phyloP scores from a whole-genome alignment of 352 stramenopile species.

The Globisporangium cederbergense region DNA sequence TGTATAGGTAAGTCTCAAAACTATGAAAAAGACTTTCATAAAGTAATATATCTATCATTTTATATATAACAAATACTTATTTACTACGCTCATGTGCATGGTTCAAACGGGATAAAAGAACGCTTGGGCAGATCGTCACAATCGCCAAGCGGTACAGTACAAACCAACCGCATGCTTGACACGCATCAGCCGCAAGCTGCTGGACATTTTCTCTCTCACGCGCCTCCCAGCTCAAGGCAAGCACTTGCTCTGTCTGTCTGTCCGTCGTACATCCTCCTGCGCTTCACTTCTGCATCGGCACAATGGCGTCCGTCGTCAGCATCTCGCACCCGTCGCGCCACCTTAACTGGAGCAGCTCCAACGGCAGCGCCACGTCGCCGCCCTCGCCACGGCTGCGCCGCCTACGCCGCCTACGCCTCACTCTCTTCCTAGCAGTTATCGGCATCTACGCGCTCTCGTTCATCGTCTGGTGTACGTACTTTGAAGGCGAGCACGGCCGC shows the following conservation, averaged over 20 bases:
- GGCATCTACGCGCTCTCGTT: slow-evolving; percentile 19
- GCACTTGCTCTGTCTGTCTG: no score
- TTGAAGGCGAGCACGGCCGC: slow-evolving; percentile 6
- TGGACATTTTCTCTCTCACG: background rate
- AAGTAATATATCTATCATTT: background rate
- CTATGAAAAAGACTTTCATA: background rate
- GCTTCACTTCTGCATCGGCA: no score
- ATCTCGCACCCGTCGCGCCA: slow-evolving; percentile 3
- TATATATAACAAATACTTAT: background rate
- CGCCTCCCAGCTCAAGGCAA: background rate
- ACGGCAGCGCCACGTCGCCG: slow-evolving; percentile 15
- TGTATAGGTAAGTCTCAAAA: background rate
- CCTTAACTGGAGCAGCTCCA: background rate
- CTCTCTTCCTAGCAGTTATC: slow-evolving; percentile 16
- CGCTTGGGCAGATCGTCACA: background rate
- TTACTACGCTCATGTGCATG: background rate
- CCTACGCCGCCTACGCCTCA: slow-evolving; percentile 7
- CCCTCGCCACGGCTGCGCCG: slow-evolving; percentile 3
- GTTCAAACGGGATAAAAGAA: background rate
- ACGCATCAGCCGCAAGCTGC: background rate
- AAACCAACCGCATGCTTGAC: background rate
- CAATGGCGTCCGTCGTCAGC: background rate
- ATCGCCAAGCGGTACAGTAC: background rate
- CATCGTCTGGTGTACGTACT: slow-evolving; percentile 19
- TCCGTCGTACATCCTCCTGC: no score